phyloP scores from a whole-genome alignment of 2,329 filamentous ascomycete genomes.

The Ascochyta lentis region DNA sequence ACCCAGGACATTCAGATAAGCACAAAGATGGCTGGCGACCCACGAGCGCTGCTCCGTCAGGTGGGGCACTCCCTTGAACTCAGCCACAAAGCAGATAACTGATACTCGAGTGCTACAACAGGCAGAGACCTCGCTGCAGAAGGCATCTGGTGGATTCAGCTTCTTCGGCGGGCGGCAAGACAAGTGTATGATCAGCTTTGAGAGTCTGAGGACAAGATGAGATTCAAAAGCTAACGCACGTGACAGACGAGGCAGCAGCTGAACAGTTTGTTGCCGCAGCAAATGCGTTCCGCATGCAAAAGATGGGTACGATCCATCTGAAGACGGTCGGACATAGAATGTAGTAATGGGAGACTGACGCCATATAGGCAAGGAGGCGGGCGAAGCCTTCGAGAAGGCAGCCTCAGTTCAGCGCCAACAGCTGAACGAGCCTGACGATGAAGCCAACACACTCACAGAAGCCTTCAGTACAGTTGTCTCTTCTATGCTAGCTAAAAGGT shows the following conservation, averaged over 20 bases:
- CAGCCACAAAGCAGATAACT: constrained; percentile 39
- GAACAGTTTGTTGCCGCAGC: constrained; percentile 88
- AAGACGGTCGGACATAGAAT: neutral
- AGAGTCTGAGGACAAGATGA: neutral
- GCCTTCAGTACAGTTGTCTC: constrained; percentile 69
- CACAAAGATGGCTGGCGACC: constrained; percentile 47
- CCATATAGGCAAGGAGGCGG: constrained; percentile 78
- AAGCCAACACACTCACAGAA: constrained; percentile 84
- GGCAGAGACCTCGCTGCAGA: constrained; percentile 83
- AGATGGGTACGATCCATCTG: constrained; percentile 66
- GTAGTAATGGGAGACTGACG: constrained; percentile 8
- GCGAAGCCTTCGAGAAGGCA: constrained; percentile 82
- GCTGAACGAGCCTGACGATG: constrained; percentile 90
- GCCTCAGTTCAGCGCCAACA: constrained; percentile 80
- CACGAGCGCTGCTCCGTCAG: constrained; percentile 47
- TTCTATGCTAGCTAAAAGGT: no score
- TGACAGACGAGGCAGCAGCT: constrained; percentile 74
- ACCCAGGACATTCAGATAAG: constrained; percentile 3
- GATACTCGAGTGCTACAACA: constrained; percentile 52
- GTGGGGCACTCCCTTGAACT: constrained; percentile 40
- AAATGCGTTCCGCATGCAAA: constrained; percentile 89
- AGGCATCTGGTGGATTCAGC: constrained; percentile 81
- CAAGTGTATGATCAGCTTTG: constrained; percentile 63
- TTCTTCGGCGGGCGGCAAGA: constrained; percentile 87
- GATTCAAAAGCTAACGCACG: constrained; percentile 25